Base-by-base conservation (phyloP, 257 asterid species). In the Nicotiana attenuata region DNA sequence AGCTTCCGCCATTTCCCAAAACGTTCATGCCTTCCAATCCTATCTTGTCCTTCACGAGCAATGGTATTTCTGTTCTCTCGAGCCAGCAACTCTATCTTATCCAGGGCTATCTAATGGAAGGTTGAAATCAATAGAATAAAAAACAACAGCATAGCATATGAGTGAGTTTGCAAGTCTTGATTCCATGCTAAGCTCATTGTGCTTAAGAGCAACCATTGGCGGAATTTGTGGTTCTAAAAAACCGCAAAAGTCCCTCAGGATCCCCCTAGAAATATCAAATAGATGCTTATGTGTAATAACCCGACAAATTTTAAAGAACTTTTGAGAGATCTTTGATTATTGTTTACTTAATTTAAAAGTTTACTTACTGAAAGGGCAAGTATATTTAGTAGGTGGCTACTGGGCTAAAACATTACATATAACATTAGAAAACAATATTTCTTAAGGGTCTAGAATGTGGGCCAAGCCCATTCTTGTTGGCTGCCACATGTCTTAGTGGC, bases 141-240 rank as follows among this genome's bases (percentile, higher is more conserved):
- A 96, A 6, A 93, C 52, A 47, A 97, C 98, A 2, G 97, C 88
- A 35, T 96, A 96, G 81, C 91, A 93, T 79, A 83, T 88, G 87
- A 94, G 78, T 4, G 98, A 86, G 59, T 86, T 89, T 13, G 83
- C 83, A 60, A 96, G 81, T 75, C 99, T 88, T 2, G 90, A 82
- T 10, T 90, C 95, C 84, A 96, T 64, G 24, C 50, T 82, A 47
- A 76, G 81, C 82, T 87, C 98, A 7, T 94, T 89, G 84, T 92
- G 94, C 4, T 84, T 90, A 1, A 90, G 98, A 90, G 94, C 99
- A 2, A 96, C 94, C 90, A 90, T 82, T 80, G 17, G 86, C 78
- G 31, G 99, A 92, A 19, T 90, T 96, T 10, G 97, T 91, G 90
- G 98, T 96, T 31, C 93, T 85, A 28, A 94, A 87, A 83, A 96